phyloP scores from a whole-genome alignment of 441 rosid species.

The Kokia cookei region DNA sequence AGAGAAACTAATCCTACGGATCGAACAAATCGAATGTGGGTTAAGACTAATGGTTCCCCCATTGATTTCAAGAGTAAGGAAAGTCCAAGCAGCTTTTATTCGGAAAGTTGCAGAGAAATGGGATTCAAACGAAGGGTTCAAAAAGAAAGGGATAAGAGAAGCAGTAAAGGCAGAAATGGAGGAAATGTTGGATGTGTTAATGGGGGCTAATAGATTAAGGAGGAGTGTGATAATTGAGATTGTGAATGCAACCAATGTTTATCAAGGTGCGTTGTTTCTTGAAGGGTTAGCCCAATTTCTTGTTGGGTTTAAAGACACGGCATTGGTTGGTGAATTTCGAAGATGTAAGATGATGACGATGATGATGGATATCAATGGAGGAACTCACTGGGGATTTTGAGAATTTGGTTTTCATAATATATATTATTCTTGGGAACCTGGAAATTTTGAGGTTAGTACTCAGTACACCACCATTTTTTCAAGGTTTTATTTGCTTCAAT shows the following conservation, averaged over 20 bases:
- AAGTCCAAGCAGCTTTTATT: constrained; percentile 38
- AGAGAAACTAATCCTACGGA: constrained; percentile 25
- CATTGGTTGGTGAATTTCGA: constrained; percentile 37
- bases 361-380: not conserved
- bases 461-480: no score
- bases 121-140: constrained; percentile 14
- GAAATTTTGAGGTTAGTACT: no score
- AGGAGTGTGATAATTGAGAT: constrained; percentile 63
- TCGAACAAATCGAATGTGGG: constrained; percentile 80
- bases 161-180: constrained; percentile 52
- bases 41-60: constrained; percentile 73
- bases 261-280: constrained; percentile 73
- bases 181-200: constrained; percentile 52
- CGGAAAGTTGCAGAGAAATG: constrained; percentile 40
- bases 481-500: no score
- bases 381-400: not conserved
- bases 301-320: constrained; percentile 55
- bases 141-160: constrained; percentile 22
- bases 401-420: not conserved
- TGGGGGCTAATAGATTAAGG: constrained; percentile 65
- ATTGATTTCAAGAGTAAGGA: constrained; percentile 36
- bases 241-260: constrained; percentile 42
- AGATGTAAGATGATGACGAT: constrained; percentile 13
- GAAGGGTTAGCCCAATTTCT: constrained; percentile 71
- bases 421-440: no score